Base-by-base conservation (phyloP, 2,329 filamentous ascomycete species). In the Penicillium sp. region DNA sequence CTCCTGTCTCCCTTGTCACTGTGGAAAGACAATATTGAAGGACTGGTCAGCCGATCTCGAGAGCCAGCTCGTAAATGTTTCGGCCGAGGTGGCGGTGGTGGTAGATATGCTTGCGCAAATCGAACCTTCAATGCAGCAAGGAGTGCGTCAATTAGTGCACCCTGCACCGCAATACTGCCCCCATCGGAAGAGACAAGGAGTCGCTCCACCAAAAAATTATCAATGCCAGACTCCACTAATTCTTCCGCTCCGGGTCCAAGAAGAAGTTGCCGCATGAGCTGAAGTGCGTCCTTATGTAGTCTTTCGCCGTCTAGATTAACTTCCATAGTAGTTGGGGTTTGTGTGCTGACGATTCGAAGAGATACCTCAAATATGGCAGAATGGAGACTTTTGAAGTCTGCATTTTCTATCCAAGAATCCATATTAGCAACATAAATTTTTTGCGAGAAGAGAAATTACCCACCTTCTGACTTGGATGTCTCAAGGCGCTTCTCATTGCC, bases 71-170 rank as follows among this genome's bases (percentile, higher is more conserved):
- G 69, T 59, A 72, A 69, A 57, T 74, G 69, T 53, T 72, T 71
- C 35, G 67, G 64, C 31, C 62, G 58, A 44, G 65, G 57, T 22
- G 69, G 59, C 33, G 68, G 62, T 47, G 67, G 59, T 52, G 74
- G 65, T 51, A 73, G 59, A 60, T 73, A 65, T n/a, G 69, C 63
- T 59, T 74, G 69, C 36, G 73, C 61, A 62, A 73, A 73, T 49
- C 74, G 75, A 40, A 94, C 80, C 67, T 86, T 90, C 10, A 97
- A 79, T 4, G 88, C 81, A 44, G 86, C 85, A 64, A 89, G 84
- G 3, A 92, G 82, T n/a, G 90, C 86, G 65, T 92, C 89, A 25
- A 97, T 82, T 10, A 96, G 75, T 0, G 91, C 80, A 14, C 88
- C 86, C 66, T 96, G 91, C 1, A 93, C 82, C 50, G 86, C 86